Evolutionary conservation across 2,329 filamentous ascomycete species (phyloP), one percentile per base, ranked within the genome.

Genomic region (Botrytis squamosa): DNA sequence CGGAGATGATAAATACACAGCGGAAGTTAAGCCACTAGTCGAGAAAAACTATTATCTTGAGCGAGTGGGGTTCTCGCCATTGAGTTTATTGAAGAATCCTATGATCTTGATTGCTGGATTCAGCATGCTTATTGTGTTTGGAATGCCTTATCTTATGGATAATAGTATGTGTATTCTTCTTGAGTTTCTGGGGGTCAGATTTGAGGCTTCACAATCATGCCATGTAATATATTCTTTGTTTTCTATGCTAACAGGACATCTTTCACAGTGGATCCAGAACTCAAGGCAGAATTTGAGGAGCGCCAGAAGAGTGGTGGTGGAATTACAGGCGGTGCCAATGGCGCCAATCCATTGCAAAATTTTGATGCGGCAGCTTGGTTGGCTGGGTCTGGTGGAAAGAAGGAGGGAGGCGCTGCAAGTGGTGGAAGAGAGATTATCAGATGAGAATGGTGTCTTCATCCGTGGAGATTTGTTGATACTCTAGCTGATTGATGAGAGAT

Each of bases 41-140:
- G 81, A 80, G 72, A 96, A 94, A 87, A 86, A 88, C 20, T 97
- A 93, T 83, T 97, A 93, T 78, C 85, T 92, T 79, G 89, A 93
- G 82, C 87, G 94, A 80, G 86, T 88, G 74, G 89, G 89, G 77
- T 92, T 95, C 84, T 93, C 91, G 29, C 87, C 95, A n/a, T 80
- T 98, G 73, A 89, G 88, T 74, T 90, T 98, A 73, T 86, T 98
- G 79, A 96, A 96, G 86, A 97, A 93, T 81, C 96, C 96, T 5
- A 98, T 98, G 94, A 98, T 98, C 76, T 87, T 99, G 75, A 92
- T 99, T 85, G 94, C 92, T 7, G 84, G 97, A 49, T 90, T 96
- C 57, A 94, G 91, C 75, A 89, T 98, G 85, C 91, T 85, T 8
- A 85, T 98, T 77, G 94, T 97, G 76, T 88, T 98, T 79, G 95